A percentile compares a stretch with the other conserved stretches of the same genome.
These are phyloP conservation scores for Stygiomarasmius scandens DNA, from an alignment of 1,284 basidiomycete species.

Conservation along the genomic window DNA sequence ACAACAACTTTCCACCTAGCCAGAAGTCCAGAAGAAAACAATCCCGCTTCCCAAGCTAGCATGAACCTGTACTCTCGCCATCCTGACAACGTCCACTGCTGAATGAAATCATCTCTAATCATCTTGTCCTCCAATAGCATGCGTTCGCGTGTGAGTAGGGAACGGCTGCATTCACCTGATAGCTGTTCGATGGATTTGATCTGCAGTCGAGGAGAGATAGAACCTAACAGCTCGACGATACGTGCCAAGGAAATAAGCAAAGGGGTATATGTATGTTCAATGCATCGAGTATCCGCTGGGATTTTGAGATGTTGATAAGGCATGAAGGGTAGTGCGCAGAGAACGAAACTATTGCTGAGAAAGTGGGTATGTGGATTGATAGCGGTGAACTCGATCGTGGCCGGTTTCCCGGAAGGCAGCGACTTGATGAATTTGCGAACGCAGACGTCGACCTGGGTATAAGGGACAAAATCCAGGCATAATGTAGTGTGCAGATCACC, in stretches of 20 bases:
- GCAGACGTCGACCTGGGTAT: constrained; percentile 26
- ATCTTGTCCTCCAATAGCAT: constrained; percentile 30
- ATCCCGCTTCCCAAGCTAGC: constrained; percentile 54
- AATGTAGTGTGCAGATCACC: neutral
- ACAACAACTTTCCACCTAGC: constrained; percentile 36
- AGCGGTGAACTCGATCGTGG: constrained; percentile 39
- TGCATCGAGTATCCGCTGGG: constrained; percentile 2
- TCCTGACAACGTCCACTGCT: constrained; percentile 34
- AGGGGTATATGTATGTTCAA: constrained; percentile 30
- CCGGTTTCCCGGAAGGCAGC: constrained; percentile 24
- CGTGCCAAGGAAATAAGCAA: constrained; percentile 33
- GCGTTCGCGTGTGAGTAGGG: constrained; percentile 32
- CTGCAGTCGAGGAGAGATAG: constrained; percentile 24
- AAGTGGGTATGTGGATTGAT: constrained; percentile 27
- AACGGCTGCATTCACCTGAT: constrained; percentile 39
- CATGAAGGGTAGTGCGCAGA: constrained; percentile 38
- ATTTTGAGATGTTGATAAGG: constrained; percentile 24
- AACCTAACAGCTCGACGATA: constrained; percentile 31
- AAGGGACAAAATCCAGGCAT: constrained; percentile 26
- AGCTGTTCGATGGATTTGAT: constrained; percentile 45
- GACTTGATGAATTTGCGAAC: constrained; percentile 29
- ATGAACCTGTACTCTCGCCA: constrained; percentile 55
- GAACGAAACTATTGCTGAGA: constrained; percentile 27
- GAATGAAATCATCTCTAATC: constrained; percentile 33
- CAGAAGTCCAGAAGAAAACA: constrained; percentile 41